Percentiles rank a stretch among this genome's conserved stretches.
Evolutionary conservation across 441 rosid species (phyloP).

Genomic region (Erodium texanum): DNA sequence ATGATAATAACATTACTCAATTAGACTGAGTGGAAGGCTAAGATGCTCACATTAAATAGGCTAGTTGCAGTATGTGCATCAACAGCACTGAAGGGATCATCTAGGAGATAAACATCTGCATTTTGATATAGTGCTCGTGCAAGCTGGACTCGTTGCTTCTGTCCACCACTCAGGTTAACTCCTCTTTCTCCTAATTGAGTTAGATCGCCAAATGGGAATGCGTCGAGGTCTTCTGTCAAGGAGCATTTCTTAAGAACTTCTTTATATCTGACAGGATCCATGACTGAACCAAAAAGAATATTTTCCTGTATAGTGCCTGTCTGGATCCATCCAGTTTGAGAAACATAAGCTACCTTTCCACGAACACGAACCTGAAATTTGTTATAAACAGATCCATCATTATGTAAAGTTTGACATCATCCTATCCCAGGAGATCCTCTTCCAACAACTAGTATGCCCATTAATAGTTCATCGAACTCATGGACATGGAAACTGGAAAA

Average conservation of each 20-base stretch:
- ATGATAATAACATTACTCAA: not conserved
- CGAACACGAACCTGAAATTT: constrained; percentile 26
- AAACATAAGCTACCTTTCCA: constrained; percentile 43
- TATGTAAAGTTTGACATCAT: no score
- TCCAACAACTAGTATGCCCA: no score
- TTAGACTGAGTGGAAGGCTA: not conserved
- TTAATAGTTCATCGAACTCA: no score
- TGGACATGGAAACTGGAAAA: not conserved
- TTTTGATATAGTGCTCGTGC: constrained; percentile 49
- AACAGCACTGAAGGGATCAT: constrained; percentile 57
- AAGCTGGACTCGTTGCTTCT: constrained; percentile 48
- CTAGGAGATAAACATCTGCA: constrained; percentile 47
- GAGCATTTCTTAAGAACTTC: constrained; percentile 30
- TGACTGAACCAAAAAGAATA: constrained; percentile 40
- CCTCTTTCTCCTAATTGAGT: constrained; percentile 54
- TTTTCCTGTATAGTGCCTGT: constrained; percentile 41
- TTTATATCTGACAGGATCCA: constrained; percentile 30
- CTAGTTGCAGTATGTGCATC: constrained; percentile 43
- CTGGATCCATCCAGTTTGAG: constrained; percentile 56
- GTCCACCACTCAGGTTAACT: constrained; percentile 49
- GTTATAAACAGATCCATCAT: no score
- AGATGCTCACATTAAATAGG: constrained; percentile 31
- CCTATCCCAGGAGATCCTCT: no score
- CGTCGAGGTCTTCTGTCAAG: constrained; percentile 33
- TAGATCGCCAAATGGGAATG: constrained; percentile 37